Conservation (phyloP, 2,329 filamentous ascomycete genomes). For the Xylariaceae sp. region DNA sequence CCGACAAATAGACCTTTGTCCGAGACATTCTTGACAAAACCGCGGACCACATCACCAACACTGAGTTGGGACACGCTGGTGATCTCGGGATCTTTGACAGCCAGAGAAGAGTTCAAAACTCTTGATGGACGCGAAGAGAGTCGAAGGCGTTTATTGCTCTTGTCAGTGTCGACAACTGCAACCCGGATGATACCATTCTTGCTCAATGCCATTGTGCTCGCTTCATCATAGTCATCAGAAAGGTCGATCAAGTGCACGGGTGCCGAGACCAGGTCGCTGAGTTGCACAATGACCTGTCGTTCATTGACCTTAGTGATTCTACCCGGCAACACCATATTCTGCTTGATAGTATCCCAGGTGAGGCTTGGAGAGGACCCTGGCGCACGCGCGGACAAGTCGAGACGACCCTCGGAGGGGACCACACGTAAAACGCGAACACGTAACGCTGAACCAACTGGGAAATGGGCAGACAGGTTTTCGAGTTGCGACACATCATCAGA, state of each 20-base stretch:
- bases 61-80: conserved; percentile 62
- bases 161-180: conserved; percentile 74
- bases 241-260: conserved; percentile 78
- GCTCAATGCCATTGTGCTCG: conserved; percentile 64
- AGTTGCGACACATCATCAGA: conserved; percentile 79
- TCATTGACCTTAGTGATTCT: conserved; percentile 82
- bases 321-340: conserved; percentile 74
- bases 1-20: conserved; percentile 86
- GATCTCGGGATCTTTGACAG: conserved; percentile 76
- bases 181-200: conserved; percentile 85
- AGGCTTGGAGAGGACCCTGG: conserved; percentile 49
- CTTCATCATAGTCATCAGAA: conserved; percentile 76
- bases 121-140: conserved; percentile 82
- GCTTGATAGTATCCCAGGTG: conserved; percentile 63
- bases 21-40: conserved; percentile 84
- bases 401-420: conserved; percentile 62
- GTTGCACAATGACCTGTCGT: conserved; percentile 73
- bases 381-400: conserved; percentile 79
- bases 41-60: conserved; percentile 72
- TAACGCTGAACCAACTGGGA: conserved; percentile 84
- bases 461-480: conserved; percentile 67
- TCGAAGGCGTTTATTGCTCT: conserved; percentile 73
- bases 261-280: conserved; percentile 72
- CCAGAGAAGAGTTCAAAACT: conserved; percentile 76
- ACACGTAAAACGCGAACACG: conserved; percentile 71